phyloP scores from a whole-genome alignment of 225 moss, liverwort and hornwort species.

The Bryum argenteum region DNA sequence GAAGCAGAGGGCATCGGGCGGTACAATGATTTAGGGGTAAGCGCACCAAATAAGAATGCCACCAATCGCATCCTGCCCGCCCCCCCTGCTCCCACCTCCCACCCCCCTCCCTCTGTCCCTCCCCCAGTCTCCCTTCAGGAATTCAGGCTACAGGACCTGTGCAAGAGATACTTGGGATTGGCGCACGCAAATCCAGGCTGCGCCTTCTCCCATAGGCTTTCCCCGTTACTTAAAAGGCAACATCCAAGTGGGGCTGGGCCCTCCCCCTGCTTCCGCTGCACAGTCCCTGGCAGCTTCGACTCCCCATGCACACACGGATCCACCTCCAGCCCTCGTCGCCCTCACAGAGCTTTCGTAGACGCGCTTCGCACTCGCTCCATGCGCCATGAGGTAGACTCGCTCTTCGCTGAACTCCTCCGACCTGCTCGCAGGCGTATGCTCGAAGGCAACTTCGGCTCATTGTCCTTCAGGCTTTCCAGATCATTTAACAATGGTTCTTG shows the following conservation, averaged over 20 bases:
- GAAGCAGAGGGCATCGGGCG: not conserved
- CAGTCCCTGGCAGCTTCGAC: not conserved
- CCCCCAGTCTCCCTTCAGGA: too few species aligned
- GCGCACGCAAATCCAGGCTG: conserved; percentile 17
- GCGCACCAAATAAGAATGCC: not conserved
- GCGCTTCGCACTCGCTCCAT: not conserved
- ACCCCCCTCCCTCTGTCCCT: too few species aligned
- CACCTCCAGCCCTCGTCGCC: not conserved
- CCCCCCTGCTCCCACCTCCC: too few species aligned
- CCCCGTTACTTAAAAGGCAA: not conserved
- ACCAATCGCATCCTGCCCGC: not conserved
- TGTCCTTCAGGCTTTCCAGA: too few species aligned
- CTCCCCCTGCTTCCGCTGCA: not conserved
- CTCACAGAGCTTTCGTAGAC: not conserved
- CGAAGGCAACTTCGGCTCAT: not conserved
- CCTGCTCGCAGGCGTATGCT: not conserved
- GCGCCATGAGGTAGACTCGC: not conserved
- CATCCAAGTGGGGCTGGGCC: conserved; percentile 12
- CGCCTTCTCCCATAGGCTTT: not conserved
- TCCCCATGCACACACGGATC: not conserved
- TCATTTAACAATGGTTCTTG: too few species aligned
- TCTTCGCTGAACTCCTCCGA: too few species aligned
- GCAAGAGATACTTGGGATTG: conserved; percentile 6
- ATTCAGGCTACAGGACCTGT: conserved; percentile 21
- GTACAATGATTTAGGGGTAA: conserved; percentile 3